phyloP scores from a whole-genome alignment of 805 yeast species.

The Barnettozyma wickerhamii region DNA sequence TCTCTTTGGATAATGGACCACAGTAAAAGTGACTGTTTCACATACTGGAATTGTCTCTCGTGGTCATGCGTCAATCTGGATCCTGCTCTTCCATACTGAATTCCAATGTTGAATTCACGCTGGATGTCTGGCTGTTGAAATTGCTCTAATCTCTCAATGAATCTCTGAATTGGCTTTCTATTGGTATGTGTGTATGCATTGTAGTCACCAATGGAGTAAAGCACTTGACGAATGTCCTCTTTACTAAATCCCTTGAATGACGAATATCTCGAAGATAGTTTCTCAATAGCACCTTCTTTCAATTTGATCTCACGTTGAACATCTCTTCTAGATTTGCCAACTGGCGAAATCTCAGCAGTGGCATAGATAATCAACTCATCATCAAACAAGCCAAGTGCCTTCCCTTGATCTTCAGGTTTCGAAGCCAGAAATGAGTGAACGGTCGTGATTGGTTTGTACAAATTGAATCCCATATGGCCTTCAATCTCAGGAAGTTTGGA shows the following conservation, averaged over 20 bases:
- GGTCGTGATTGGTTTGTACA: conserved; percentile 68
- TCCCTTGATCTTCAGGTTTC: conserved; percentile 32
- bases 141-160: conserved; percentile 47
- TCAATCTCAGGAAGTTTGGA: conserved; percentile 68
- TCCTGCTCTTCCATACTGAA: conserved; percentile 61
- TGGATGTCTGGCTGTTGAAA: conserved; percentile 42
- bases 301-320: conserved; percentile 56
- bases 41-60: conserved; percentile 67
- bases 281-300: conserved; percentile 68
- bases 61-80: conserved; percentile 73
- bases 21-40: conserved; percentile 64
- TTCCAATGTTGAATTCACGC: conserved; percentile 49
- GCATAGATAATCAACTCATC: conserved; percentile 61
- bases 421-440: conserved; percentile 45
- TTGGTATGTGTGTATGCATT: conserved; percentile 68
- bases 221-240: conserved; percentile 66
- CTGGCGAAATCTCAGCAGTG: conserved; percentile 61
- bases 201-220: conserved; percentile 77
- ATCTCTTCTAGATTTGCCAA: conserved; percentile 47
- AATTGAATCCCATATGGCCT: conserved; percentile 69
- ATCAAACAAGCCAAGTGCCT: conserved; percentile 42
- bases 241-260: conserved; percentile 36
- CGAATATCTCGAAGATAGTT: conserved; percentile 46
- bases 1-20: conserved; percentile 80
- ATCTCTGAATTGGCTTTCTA: conserved; percentile 60